Evolutionary conservation across 805 yeast species (phyloP).

Genomic region (Wickerhamomyces queroliae): DNA sequence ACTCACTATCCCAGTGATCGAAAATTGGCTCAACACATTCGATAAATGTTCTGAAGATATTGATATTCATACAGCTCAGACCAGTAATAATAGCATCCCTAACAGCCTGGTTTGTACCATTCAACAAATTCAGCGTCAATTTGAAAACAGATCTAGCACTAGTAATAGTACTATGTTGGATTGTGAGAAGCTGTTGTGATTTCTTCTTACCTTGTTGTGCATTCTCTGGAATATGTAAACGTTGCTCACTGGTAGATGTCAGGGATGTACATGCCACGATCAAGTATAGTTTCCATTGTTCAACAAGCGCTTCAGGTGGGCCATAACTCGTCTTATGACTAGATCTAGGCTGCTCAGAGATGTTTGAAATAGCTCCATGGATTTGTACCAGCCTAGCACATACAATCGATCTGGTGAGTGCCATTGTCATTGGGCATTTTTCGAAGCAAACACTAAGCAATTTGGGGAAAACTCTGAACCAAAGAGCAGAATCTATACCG

Average conservation of each 20-base stretch:
- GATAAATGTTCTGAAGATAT: conserved; percentile 75
- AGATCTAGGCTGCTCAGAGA: conserved; percentile 37
- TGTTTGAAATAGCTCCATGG: conserved; percentile 58
- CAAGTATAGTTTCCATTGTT: conserved; percentile 85
- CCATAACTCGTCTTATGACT: conserved; percentile 24
- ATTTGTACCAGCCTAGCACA: conserved; percentile 86
- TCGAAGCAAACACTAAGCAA: conserved; percentile 67
- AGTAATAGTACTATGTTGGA: conserved; percentile 87
- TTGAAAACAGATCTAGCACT: conserved; percentile 87
- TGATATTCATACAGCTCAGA: conserved; percentile 81
- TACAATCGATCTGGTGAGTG: conserved; percentile 84
- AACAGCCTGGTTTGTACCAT: conserved; percentile 60
- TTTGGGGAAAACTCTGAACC: conserved; percentile 86
- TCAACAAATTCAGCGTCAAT: conserved; percentile 78
- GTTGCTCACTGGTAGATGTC: conserved; percentile 85
- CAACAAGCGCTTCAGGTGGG: conserved; percentile 67
- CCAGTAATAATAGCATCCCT: conserved; percentile 89
- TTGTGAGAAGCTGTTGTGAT: conserved; percentile 71
- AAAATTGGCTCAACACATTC: conserved; percentile 66
- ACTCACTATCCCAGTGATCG: conserved; percentile 47
- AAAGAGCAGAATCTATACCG: conserved; percentile 93
- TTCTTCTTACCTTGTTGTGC: conserved; percentile 66
- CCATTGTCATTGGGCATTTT: conserved; percentile 88
- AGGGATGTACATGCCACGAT: conserved; percentile 89
- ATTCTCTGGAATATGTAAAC: conserved; percentile 52